These are phyloP conservation scores for Backusella westeae DNA, from an alignment of 192 early-diverging fungal genomes.

Conservation along the genomic window DNA sequence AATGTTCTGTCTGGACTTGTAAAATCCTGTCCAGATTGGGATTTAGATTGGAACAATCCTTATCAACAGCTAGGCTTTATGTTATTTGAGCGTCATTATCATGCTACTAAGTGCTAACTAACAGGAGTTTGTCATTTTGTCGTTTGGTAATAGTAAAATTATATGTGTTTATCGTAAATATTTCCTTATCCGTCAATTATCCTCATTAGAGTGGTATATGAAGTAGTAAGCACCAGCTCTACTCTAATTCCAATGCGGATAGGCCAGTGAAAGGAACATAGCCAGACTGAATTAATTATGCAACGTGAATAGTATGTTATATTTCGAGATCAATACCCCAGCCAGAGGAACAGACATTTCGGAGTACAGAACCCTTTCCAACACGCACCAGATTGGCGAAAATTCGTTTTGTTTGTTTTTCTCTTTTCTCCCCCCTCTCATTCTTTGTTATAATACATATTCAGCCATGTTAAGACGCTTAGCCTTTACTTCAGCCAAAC, in stretches of 20 bases:
- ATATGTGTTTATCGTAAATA: background rate
- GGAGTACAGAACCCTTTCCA: background rate
- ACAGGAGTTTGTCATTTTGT: no score
- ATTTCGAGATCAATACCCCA: background rate
- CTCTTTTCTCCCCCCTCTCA: background rate
- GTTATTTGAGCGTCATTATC: no score
- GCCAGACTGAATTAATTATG: no score
- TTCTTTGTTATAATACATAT: background rate
- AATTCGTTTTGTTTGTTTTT: background rate
- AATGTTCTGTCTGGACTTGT: no score
- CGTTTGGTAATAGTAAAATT: no score
- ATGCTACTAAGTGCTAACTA: no score
- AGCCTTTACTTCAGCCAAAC: background rate
- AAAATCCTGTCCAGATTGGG: no score
- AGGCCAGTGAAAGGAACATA: background rate
- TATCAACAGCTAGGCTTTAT: no score
- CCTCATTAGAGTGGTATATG: background rate
- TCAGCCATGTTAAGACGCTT: background rate
- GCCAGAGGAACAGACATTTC: background rate
- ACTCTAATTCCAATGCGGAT: background rate
- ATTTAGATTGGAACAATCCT: no score
- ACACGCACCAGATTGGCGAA: background rate
- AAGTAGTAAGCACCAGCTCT: no score
- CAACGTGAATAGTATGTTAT: no score
- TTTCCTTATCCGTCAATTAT: background rate